These are phyloP conservation scores for Aeschynomene evenia DNA, from an alignment of 306 rosid species.

Conservation along the genomic window DNA sequence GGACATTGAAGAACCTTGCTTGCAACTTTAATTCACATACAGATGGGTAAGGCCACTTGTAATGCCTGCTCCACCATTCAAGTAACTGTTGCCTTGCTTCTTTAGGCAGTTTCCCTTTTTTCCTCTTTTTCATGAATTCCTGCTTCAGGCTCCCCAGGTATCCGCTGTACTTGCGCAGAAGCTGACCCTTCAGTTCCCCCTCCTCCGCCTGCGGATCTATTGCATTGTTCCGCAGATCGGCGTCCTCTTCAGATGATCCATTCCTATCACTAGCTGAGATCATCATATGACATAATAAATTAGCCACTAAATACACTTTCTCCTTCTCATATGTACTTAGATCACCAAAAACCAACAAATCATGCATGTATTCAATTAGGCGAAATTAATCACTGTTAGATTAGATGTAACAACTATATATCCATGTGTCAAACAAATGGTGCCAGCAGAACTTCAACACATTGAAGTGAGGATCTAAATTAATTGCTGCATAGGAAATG, in stretches of 20 bases:
- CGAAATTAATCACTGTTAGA: background rate
- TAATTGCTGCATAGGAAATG: background rate
- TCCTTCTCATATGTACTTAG: background rate
- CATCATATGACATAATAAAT: background rate
- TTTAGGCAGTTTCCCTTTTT: slow-evolving; percentile 83
- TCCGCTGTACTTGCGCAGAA: slow-evolving; percentile 75
- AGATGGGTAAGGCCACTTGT: slow-evolving; percentile 93
- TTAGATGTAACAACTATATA: background rate
- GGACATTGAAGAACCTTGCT: too few species aligned
- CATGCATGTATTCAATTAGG: too few species aligned
- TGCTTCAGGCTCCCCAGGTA: slow-evolving; percentile 82
- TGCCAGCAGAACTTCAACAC: background rate
- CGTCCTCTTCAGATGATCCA: slow-evolving; percentile 66
- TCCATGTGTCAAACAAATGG: background rate
- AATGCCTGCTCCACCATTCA: slow-evolving; percentile 91
- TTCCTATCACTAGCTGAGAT: slow-evolving; percentile 46
- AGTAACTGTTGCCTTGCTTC: slow-evolving; percentile 89
- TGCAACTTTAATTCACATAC: too few species aligned
- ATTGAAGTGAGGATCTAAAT: background rate
- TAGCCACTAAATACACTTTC: background rate
- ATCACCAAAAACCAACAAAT: background rate
- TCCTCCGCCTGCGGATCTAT: slow-evolving; percentile 81
- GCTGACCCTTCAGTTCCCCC: slow-evolving; percentile 72
- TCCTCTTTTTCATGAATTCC: slow-evolving; percentile 87
- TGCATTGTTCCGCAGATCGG: slow-evolving; percentile 42